These are phyloP conservation scores for Hordeum vulgare DNA, from an alignment of 176 grass and related monocot genomes.

Conservation along the genomic window DNA sequence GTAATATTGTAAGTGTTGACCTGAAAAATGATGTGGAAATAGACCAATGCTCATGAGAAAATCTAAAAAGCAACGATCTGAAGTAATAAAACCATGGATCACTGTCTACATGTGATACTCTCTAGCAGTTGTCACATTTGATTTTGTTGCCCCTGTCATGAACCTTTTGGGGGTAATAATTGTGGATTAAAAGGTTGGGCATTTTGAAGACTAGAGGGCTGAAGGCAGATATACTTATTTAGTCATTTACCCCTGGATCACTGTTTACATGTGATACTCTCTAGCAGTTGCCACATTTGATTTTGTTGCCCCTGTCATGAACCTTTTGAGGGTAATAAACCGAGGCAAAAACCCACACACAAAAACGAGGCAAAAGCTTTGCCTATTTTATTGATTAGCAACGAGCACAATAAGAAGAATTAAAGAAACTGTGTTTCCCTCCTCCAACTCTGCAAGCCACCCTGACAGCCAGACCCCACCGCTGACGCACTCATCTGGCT, in stretches of 20 bases:
- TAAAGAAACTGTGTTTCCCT: neutral
- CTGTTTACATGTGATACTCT: neutral
- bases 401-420: neutral
- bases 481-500: neutral
- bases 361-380: neutral
- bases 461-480: neutral
- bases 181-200: neutral
- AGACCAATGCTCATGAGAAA: neutral
- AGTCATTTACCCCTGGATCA: neutral
- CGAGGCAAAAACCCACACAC: neutral
- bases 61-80: neutral
- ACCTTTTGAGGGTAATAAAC: neutral
- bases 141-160: neutral
- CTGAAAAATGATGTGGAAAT: neutral
- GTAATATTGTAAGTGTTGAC: neutral
- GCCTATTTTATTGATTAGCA: neutral
- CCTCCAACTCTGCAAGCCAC: neutral
- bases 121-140: neutral
- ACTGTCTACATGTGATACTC: neutral
- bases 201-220: neutral
- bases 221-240: neutral
- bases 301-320: neutral
- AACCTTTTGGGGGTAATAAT: neutral
- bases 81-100: neutral
- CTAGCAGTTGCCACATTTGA: neutral